Percentiles rank a stretch among this genome's conserved stretches.
phyloP scores from a whole-genome alignment of 164 flowering plant species.

The Tetrastigma voinierianum region DNA sequence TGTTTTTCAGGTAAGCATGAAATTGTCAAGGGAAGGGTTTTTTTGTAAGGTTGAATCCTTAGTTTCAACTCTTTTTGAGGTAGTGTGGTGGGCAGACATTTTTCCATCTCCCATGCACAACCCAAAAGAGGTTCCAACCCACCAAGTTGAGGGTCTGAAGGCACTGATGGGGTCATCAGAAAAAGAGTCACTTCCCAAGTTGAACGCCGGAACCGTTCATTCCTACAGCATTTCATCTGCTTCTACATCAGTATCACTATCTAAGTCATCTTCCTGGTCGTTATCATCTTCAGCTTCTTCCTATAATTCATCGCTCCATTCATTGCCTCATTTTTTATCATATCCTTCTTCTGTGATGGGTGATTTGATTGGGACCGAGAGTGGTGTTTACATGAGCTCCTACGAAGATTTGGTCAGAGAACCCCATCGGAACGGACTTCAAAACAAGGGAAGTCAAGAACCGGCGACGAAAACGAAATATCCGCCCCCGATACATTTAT shows the following conservation, averaged over 20 bases:
- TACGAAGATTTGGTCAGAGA: background rate
- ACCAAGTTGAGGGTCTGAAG: slow-evolving; percentile 3
- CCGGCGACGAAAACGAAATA: slow-evolving; percentile 14
- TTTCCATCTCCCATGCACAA: slow-evolving; percentile 5
- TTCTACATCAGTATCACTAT: background rate
- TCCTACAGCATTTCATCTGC: background rate
- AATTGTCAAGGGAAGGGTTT: background rate
- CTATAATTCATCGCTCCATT: background rate
- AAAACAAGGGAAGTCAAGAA: background rate
- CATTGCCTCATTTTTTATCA: background rate
- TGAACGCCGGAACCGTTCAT: background rate
- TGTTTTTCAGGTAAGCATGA: slow-evolving; percentile 5
- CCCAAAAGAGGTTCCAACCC: background rate
- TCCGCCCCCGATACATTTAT: slow-evolving; percentile 48
- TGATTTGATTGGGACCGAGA: slow-evolving; percentile 24
- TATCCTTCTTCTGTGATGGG: slow-evolving; percentile 8
- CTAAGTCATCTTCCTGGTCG: background rate
- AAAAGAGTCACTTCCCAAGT: background rate
- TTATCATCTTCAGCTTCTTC: background rate
- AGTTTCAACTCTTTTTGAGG: slow-evolving; percentile 6
- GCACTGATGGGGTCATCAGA: background rate
- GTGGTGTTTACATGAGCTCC: slow-evolving; percentile 17
- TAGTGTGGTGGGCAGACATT: slow-evolving; percentile 4
- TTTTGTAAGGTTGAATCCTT: slow-evolving; percentile 8
- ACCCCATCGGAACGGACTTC: background rate